Conservation (phyloP, 2,329 filamentous ascomycete genomes). For the Trichoderma sp. region DNA sequence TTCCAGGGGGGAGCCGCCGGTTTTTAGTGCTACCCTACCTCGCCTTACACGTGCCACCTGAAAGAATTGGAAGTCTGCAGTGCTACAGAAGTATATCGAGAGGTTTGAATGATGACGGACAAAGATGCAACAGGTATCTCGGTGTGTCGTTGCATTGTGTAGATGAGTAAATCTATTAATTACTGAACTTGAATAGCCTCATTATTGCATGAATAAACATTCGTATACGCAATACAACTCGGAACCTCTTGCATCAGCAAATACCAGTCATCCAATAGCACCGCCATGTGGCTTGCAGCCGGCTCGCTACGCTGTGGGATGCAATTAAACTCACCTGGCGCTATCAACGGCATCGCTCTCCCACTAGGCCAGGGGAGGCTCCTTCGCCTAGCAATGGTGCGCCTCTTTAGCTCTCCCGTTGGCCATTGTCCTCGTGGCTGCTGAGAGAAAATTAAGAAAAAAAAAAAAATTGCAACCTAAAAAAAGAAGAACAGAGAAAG, state of each 20-base stretch:
- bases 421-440: neutral
- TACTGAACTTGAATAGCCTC: too few species aligned
- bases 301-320: conserved; percentile 12
- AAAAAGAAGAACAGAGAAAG: neutral
- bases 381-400: conserved; percentile 4
- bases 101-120: too few species aligned
- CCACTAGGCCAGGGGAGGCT: conserved; percentile 14
- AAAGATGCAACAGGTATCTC: too few species aligned
- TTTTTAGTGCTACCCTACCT: neutral
- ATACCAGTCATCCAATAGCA: neutral
- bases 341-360: conserved; percentile 5
- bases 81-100: neutral
- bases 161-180: neutral
- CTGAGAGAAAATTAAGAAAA: neutral
- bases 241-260: neutral
- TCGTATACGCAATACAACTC: neutral
- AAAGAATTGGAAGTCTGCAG: neutral
- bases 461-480: neutral
- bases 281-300: conserved; percentile 4
- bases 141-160: neutral
- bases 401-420: neutral
- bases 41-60: neutral
- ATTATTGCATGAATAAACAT: neutral
- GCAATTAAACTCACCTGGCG: conserved; percentile 21
- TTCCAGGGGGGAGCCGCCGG: neutral